Evolutionary conservation across 73 alveolate genomes (phyloP).

Genomic region (Vitrella brassicaformis): DNA sequence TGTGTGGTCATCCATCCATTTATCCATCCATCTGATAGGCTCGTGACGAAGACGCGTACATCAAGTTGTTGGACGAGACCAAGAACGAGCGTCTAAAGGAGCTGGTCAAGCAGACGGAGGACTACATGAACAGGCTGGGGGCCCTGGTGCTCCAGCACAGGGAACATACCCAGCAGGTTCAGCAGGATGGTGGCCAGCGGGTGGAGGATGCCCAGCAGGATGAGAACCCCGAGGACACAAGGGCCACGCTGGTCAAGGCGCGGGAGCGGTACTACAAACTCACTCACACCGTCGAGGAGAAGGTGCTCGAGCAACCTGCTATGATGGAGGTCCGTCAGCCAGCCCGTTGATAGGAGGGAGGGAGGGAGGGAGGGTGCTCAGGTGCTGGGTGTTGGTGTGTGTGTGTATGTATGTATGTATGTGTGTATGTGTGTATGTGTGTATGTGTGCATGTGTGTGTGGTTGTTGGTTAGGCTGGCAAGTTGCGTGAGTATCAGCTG

Average conservation of each 20-base stretch:
- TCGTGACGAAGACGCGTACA: conserved; percentile 79
- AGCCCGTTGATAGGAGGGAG: too few relatives aligned
- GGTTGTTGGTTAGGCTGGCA: too few relatives aligned
- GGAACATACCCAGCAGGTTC: conserved; percentile 43
- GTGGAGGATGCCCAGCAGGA: conserved; percentile 44
- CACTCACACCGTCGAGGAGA: conserved; percentile 88
- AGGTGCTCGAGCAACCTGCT: conserved; percentile 64
- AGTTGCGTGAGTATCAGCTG: conserved; percentile 62
- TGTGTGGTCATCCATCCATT: too few relatives aligned
- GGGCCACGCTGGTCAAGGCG: too few relatives aligned
- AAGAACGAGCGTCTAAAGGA: conserved; percentile 83
- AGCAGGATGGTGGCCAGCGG: conserved; percentile 41
- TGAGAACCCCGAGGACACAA: too few relatives aligned
- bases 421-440: too few relatives aligned
- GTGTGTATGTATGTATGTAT: too few relatives aligned
- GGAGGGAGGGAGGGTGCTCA: too few relatives aligned
- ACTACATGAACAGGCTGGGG: conserved; percentile 77
- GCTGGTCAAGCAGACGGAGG: conserved; percentile 83
- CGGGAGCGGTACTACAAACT: conserved; percentile 76
- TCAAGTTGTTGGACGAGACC: conserved; percentile 62
- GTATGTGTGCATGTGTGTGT: too few relatives aligned
- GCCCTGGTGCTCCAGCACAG: conserved; percentile 85
- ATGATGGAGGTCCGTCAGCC: too few relatives aligned
- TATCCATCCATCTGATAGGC: too few relatives aligned
- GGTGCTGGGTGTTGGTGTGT: too few relatives aligned